Evolutionary conservation across 2,329 filamentous ascomycete species (phyloP).

Genomic region (Sordariomycetes sp.): DNA sequence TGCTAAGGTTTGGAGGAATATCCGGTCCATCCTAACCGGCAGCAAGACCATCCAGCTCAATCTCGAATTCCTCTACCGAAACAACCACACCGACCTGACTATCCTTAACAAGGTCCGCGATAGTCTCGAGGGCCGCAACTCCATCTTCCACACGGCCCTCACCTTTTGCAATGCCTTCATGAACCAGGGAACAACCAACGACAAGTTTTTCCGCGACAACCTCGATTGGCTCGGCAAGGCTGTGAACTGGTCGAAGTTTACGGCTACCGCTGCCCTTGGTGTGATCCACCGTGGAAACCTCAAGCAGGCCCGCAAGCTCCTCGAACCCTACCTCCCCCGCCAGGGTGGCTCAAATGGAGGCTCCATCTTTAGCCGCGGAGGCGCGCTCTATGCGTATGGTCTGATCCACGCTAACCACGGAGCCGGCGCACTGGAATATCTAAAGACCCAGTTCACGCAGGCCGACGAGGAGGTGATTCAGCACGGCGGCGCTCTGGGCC

Average conservation of each 20-base stretch:
- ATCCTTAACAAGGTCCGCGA: slow-evolving; percentile 96
- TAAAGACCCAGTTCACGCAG: slow-evolving; percentile 60
- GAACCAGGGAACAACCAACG: slow-evolving; percentile 96
- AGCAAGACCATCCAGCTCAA: slow-evolving; percentile 91
- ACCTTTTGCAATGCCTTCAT: slow-evolving; percentile 98
- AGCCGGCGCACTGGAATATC: slow-evolving; percentile 72
- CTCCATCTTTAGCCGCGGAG: slow-evolving; percentile 91
- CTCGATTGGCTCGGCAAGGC: slow-evolving; percentile 96
- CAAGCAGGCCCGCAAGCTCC: slow-evolving; percentile 79
- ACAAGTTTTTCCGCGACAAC: slow-evolving; percentile 97
- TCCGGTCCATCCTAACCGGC: slow-evolving; percentile 63
- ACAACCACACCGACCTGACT: slow-evolving; percentile 81
- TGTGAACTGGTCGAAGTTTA: slow-evolving; percentile 99
- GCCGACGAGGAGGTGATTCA: slow-evolving; percentile 88
- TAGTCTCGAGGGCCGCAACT: slow-evolving; percentile 88
- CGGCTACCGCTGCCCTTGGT: slow-evolving; percentile 86
- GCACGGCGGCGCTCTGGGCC: slow-evolving; percentile 86
- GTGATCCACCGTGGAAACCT: slow-evolving; percentile 96
- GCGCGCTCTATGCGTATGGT: slow-evolving; percentile 88
- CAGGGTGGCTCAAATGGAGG: slow-evolving; percentile 61
- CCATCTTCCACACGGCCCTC: slow-evolving; percentile 95
- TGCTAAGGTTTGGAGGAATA: slow-evolving; percentile 45
- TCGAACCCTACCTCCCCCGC: slow-evolving; percentile 87
- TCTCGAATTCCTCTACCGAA: slow-evolving; percentile 90
- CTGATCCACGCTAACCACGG: slow-evolving; percentile 97